These are phyloP conservation scores for Corrigiola litoralis DNA, from an alignment of 179 eudicot species.

Conservation along the genomic window DNA sequence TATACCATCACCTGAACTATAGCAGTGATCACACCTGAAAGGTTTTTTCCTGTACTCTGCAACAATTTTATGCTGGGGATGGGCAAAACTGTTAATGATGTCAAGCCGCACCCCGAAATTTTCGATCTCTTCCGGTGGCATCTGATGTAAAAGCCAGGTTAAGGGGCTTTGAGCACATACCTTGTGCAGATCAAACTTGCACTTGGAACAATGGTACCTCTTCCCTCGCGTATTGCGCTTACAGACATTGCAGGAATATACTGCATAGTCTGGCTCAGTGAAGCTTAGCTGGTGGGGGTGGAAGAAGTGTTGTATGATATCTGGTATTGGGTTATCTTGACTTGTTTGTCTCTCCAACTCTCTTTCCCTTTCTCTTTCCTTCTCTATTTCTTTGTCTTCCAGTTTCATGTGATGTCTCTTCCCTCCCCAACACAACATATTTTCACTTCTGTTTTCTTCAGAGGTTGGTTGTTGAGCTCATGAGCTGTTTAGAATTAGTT, in stretches of 20 bases:
- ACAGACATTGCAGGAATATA: constrained; percentile 7
- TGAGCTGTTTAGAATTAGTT: too few relatives aligned
- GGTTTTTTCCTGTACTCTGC: constrained; percentile 3
- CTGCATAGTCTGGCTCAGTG: not conserved
- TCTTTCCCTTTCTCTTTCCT: not conserved
- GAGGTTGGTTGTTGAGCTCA: too few relatives aligned
- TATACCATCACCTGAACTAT: constrained; percentile 11
- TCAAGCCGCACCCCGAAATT: not conserved
- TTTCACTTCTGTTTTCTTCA: too few relatives aligned
- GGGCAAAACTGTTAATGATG: constrained; percentile 8
- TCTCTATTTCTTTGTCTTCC: not conserved
- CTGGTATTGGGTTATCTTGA: not conserved
- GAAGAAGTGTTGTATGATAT: not conserved
- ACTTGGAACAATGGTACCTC: constrained; percentile 18
- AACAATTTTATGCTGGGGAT: constrained; percentile 10
- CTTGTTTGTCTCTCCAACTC: too few relatives aligned
- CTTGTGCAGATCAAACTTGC: constrained; percentile 20
- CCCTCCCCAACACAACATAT: not conserved
- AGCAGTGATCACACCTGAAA: constrained; percentile 19
- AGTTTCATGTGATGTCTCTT: not conserved
- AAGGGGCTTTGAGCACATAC: constrained; percentile 9
- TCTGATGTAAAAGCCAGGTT: constrained; percentile 22
- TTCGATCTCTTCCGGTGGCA: constrained; percentile 9
- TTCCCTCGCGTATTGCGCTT: not conserved
- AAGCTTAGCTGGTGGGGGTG: constrained; percentile 6